Base-by-base conservation (phyloP, 1,139 yeast species). In the Suhomyces terraborum region DNA sequence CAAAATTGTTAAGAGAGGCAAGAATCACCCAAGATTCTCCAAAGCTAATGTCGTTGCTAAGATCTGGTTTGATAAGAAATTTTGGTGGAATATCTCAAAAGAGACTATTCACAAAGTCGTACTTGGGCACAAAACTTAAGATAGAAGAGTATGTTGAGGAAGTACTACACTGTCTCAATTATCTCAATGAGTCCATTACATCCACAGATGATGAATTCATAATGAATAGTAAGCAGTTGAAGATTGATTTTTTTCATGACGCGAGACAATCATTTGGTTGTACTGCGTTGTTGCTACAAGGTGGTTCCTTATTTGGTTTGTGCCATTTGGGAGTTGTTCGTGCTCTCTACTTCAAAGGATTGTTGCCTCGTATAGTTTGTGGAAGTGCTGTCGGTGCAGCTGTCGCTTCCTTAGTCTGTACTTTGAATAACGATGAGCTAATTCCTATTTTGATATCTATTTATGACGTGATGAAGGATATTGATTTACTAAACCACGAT, bases 351-450 rank as follows among this genome's bases (percentile, higher is more conserved):
- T 75, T 77, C 50, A 82, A 84, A 47, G 84, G 88, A 0, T 65
- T 91, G 27, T 67, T 91, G 38, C 98, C 98, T 0, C 66, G 85
- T 36, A 86, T 93, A 4, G 79, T 93, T 27, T 87, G 94, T n/a
- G 98, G 98, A 0, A 85, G 93, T 46, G 94, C 96, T 0, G 88
- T 88, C 43, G 98, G 98, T 2, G 95, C 98, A 0, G 84, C 93
- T 1, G 93, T 89, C 18, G 98, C 96, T 0, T 82, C 95, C 0
- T 66, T 88, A 35, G 88, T 86, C 1, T 88, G 97, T 54, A 79
- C 88, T 6, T 67, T 85, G 42, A 66, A 72, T 3, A 80, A 82
- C 48, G 67, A 73, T 19, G 85, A 84, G 48, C 67, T 79, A 32
- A 66, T 67, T n/a, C 79, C 71, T 25, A 73, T 69, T 36, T 74